Evolutionary conservation across 2,329 filamentous ascomycete genomes (phyloP).

Genomic region (Apiospora koreana): DNA sequence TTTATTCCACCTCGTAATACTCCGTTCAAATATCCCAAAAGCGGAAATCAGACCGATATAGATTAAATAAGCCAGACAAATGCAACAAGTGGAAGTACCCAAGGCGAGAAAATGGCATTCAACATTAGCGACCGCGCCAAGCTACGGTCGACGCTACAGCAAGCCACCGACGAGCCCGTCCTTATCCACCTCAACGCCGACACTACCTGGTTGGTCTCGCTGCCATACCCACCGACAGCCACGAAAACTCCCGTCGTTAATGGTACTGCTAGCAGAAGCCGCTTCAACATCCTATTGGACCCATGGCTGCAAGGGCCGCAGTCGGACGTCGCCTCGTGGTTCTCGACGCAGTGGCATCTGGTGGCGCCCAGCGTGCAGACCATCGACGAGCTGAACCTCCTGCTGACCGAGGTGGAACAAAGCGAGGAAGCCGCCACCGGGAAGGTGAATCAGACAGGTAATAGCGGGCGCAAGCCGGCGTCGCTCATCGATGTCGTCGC

Average conservation of each 20-base stretch:
- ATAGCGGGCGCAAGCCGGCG: too few species aligned
- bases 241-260: slow-evolving; percentile 37
- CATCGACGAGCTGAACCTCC: slow-evolving; percentile 54
- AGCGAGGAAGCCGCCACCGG: slow-evolving; percentile 17
- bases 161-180: slow-evolving; percentile 34
- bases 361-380: slow-evolving; percentile 53
- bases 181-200: slow-evolving; percentile 68
- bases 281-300: slow-evolving; percentile 66
- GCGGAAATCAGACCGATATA: background rate
- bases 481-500: slow-evolving; percentile 58
- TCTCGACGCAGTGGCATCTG: slow-evolving; percentile 66
- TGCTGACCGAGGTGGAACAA: slow-evolving; percentile 51
- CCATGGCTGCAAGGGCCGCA: slow-evolving; percentile 66
- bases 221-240: slow-evolving; percentile 52
- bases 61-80: background rate
- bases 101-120: background rate
- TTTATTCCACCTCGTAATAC: background rate
- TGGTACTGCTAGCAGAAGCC: slow-evolving; percentile 36
- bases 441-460: too few species aligned
- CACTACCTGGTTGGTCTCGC: slow-evolving; percentile 67
- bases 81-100: background rate
- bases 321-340: slow-evolving; percentile 64
- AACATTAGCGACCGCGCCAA: slow-evolving; percentile 14
- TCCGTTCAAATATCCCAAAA: too few species aligned
- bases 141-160: background rate